Conservation (phyloP, 768 basidiomycete species). For the Tricholoma flavovirens region DNA sequence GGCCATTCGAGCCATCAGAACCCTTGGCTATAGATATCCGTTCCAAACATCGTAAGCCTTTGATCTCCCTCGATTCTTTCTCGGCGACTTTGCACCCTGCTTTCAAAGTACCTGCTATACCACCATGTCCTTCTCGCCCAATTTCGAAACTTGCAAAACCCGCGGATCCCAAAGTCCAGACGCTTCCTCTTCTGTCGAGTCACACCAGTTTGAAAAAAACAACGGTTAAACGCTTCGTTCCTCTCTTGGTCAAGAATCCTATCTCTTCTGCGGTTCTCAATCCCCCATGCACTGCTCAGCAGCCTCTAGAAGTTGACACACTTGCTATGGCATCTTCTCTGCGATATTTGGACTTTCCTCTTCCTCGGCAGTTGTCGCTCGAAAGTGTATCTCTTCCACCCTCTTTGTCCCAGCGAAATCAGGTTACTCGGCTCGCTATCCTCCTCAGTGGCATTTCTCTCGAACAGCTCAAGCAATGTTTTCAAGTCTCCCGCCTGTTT, state of each 20-base stretch:
- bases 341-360: slow-evolving; percentile 31
- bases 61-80: background rate
- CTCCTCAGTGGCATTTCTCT: slow-evolving; percentile 44
- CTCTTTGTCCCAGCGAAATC: slow-evolving; percentile 50
- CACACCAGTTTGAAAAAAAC: background rate
- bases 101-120: background rate
- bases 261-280: background rate
- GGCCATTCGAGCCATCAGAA: background rate
- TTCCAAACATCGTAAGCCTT: background rate
- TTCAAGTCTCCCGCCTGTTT: slow-evolving; percentile 53
- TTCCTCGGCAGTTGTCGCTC: slow-evolving; percentile 22
- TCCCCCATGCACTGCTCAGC: background rate
- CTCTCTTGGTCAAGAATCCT: slow-evolving; percentile 17
- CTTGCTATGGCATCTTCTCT: background rate
- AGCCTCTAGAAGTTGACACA: background rate
- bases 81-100: background rate
- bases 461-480: slow-evolving; percentile 39
- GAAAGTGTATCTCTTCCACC: slow-evolving; percentile 51
- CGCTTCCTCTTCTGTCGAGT: background rate
- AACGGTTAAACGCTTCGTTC: slow-evolving; percentile 25
- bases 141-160: background rate
- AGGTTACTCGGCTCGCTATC: slow-evolving; percentile 45
- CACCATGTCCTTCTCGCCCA: background rate
- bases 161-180: background rate
- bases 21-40: background rate